Evolutionary conservation across 306 rosid genomes (phyloP), one percentile per base, ranked within the genome.

Genomic region (Canavalia ensiformis): DNA sequence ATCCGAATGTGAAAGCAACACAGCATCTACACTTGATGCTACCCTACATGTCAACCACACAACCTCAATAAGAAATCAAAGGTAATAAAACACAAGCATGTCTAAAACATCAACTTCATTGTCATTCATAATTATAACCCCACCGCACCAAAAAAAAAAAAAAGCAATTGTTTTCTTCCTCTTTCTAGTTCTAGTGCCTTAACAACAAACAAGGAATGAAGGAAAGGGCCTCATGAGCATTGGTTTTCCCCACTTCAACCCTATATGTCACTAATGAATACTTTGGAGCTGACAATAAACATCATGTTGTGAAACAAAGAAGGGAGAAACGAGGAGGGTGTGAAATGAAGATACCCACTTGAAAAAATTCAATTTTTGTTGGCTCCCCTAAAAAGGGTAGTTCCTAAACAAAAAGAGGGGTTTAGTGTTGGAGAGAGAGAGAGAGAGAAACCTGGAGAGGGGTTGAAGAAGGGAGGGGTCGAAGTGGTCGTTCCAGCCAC

Each of bases 401-500:
- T 34, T 37, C 39, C 7, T 55, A 78, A 33, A 46, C 6, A 4
- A 1, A 49, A 65, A 54, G 73, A 41, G 58, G 44, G 63, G 12
- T 56, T 45, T 58, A 9, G 45, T 41, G 63, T 10, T 60, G 78
- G 13, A 46, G 7, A 52, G n/a, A 1, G 37, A 55, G 29, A 35
- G 42, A 45, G 31, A 39, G 45, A 76, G 64, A 79, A 41, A 94
- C 98, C 89, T 95, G 90, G 98, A 84, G 63, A 95, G 95, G 35
- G 99, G 96, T 74, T 87, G 91, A 56, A 93, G 99, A 68, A 93
- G 91, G 31, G 97, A 76, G 47, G 96, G 86, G 80, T 93, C 97
- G 82, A 95, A 95, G 79, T 93, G 96, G 88, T 95, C 99, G 76
- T 87, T 91, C 99, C 99, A 93, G 68, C 99, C 99, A 85, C 98